These are phyloP conservation scores for Cytospora piceicola DNA, from an alignment of 2,329 filamentous ascomycete species.

Conservation along the genomic window DNA sequence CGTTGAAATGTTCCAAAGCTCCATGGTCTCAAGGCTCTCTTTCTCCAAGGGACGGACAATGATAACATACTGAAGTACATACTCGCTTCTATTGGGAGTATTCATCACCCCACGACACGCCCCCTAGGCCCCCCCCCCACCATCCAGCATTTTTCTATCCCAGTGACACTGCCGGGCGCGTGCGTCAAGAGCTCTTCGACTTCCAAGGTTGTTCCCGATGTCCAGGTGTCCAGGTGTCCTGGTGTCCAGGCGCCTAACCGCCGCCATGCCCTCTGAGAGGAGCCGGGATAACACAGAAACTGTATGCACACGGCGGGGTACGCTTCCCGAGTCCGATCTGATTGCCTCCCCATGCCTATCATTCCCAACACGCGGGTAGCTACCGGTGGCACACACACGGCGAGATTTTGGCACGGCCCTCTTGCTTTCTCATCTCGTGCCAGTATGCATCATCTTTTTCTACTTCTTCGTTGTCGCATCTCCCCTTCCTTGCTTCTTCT, in stretches of 20 bases:
- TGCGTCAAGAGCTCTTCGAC: background rate
- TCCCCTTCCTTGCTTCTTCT: background rate
- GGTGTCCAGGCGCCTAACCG: background rate
- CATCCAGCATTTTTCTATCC: conserved; percentile 5
- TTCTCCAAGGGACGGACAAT: too few species aligned
- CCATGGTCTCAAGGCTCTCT: too few species aligned
- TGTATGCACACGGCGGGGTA: background rate
- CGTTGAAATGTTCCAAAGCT: too few species aligned
- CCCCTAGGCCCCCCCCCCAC: too few species aligned
- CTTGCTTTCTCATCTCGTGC: background rate
- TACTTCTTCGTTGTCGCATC: background rate
- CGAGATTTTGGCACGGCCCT: conserved; percentile 18
- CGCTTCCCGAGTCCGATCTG: conserved; percentile 2
- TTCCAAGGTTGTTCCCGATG: background rate
- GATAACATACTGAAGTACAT: too few species aligned
- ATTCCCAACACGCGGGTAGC: background rate
- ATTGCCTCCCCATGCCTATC: background rate
- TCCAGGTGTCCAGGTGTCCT: background rate
- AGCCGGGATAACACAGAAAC: background rate
- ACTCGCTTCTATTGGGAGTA: too few species aligned
- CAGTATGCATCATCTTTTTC: background rate
- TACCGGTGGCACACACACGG: background rate
- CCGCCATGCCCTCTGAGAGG: background rate
- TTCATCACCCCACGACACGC: background rate
- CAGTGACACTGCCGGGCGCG: conserved; percentile 7